Evolutionary conservation across 345 rosid species (phyloP).

Genomic region (Chamaenerion angustifolium): DNA sequence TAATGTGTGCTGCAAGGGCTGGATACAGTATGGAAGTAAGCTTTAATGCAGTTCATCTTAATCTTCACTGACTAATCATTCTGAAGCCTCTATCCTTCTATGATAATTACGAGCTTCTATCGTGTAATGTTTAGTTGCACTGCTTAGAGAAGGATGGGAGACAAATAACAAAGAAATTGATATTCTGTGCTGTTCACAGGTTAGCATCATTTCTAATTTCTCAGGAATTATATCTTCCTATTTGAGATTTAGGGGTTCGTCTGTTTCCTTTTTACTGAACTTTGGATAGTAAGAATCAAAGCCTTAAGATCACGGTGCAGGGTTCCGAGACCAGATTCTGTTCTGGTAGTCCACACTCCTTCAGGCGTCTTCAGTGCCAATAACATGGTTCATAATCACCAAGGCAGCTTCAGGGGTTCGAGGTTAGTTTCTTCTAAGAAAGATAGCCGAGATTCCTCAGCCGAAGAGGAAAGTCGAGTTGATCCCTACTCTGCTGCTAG

Average conservation of each 20-base stretch:
- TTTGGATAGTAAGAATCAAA: no score
- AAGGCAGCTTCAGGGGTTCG: conserved; percentile 48
- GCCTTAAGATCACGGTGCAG: conserved; percentile 15
- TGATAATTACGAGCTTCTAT: conserved; percentile 8
- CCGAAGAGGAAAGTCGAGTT: conserved; percentile 20
- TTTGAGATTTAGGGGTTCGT: no score
- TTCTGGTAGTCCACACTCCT: conserved; percentile 52
- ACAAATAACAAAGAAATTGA: conserved; percentile 57
- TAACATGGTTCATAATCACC: conserved; percentile 46
- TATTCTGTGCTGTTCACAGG: conserved; percentile 87
- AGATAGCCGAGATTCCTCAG: conserved; percentile 33
- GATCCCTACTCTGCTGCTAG: conserved; percentile 64
- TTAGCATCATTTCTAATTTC: conserved; percentile 3
- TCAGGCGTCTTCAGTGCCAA: conserved; percentile 57
- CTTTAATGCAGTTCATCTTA: conserved; percentile 6
- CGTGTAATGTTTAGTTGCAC: conserved; percentile 38
- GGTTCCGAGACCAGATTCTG: conserved; percentile 54
- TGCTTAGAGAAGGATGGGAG: conserved; percentile 62
- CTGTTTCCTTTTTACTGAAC: no score
- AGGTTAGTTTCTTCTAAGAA: conserved; percentile 46
- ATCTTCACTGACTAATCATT: not conserved
- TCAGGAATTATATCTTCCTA: not conserved
- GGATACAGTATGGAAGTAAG: conserved; percentile 90
- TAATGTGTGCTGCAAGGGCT: conserved; percentile 75
- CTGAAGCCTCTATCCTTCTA: not conserved